Conservation (phyloP, 345 rosid genomes). For the Pistacia vera region DNA sequence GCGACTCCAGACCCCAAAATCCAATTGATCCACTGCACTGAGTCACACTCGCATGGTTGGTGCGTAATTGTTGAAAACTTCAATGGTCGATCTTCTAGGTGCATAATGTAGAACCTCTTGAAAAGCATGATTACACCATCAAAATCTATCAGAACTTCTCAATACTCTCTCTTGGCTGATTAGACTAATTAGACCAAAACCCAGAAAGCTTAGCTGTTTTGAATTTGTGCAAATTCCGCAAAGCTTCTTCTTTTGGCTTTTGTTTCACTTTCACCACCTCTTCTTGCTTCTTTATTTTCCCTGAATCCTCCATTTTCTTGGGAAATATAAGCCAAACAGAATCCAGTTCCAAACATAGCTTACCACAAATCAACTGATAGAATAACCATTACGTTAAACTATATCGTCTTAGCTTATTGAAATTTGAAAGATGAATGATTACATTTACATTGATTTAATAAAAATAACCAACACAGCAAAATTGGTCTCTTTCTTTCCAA, state of each 20-base stretch:
- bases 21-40: slow-evolving; percentile 88
- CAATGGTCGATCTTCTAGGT: slow-evolving; percentile 40
- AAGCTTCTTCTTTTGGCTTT: slow-evolving; percentile 73
- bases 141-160: too few species aligned
- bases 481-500: too few species aligned
- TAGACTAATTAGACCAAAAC: too few species aligned
- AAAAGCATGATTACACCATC: background rate
- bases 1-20: slow-evolving; percentile 62
- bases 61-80: slow-evolving; percentile 62
- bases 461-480: too few species aligned
- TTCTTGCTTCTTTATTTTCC: background rate
- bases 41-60: slow-evolving; percentile 71
- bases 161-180: too few species aligned
- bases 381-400: too few species aligned
- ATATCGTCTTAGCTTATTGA: too few species aligned
- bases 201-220: too few species aligned
- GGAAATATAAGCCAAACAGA: background rate
- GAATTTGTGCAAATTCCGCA: slow-evolving; percentile 60
- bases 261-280: slow-evolving; percentile 46
- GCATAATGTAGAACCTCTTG: slow-evolving; percentile 66
- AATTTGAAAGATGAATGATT: too few species aligned
- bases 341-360: background rate
- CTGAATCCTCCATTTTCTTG: background rate
- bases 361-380: background rate
- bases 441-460: too few species aligned